Conservation (phyloP, 129 eudicot genomes). For the Tagetes erecta region DNA sequence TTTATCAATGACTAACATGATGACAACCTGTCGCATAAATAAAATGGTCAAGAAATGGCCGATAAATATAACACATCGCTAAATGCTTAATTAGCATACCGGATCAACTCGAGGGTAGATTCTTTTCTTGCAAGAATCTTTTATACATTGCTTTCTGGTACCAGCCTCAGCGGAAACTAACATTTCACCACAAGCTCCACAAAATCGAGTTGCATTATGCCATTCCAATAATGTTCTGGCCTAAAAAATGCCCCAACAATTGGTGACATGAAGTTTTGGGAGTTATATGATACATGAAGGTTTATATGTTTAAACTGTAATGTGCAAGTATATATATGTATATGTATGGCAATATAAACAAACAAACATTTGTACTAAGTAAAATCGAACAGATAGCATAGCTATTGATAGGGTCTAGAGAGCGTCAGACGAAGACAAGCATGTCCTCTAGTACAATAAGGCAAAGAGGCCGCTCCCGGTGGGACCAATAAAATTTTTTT, state of each 20-base stretch:
- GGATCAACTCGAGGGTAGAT: conserved; percentile 96
- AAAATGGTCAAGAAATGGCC: background rate
- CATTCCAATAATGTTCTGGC: conserved; percentile 89
- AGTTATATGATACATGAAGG: too few species aligned
- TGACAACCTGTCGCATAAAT: conserved; percentile 64
- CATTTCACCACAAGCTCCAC: conserved; percentile 80
- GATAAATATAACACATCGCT: background rate
- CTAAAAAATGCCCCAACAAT: conserved; percentile 38
- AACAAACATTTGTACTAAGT: too few species aligned
- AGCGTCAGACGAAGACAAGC: too few species aligned
- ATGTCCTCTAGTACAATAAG: too few species aligned
- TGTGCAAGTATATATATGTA: conserved; percentile 6
- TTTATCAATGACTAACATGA: conserved; percentile 86
- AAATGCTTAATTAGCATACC: conserved; percentile 34
- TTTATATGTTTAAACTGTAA: background rate
- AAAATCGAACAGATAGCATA: too few species aligned
- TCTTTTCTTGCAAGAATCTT: conserved; percentile 69
- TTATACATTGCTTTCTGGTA: conserved; percentile 70
- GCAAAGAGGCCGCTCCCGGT: too few species aligned
- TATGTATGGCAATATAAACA: background rate
- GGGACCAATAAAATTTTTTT: too few species aligned
- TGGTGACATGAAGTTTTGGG: background rate
- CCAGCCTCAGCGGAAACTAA: conserved; percentile 82
- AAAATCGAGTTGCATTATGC: conserved; percentile 74
- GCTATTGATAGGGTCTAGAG: too few species aligned